phyloP scores from a whole-genome alignment of 2,329 filamentous ascomycete species.

The Herpotrichia juniperi region DNA sequence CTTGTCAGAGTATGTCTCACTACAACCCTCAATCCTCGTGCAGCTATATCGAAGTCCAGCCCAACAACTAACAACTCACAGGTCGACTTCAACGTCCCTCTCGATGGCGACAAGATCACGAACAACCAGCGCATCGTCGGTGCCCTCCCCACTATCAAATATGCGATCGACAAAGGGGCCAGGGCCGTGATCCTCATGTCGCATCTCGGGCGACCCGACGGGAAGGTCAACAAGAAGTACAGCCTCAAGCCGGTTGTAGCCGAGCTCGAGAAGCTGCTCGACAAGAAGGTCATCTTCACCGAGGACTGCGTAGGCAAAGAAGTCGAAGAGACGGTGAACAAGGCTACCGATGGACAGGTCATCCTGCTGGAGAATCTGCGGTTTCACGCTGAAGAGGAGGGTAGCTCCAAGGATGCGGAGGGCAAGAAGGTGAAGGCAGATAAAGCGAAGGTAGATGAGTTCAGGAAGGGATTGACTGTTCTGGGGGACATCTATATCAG shows the following conservation, averaged over 20 bases:
- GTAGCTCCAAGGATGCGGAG: constrained; percentile 88
- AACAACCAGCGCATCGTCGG: constrained; percentile 99
- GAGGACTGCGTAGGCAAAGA: constrained; percentile 89
- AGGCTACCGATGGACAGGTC: constrained; percentile 79
- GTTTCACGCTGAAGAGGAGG: constrained; percentile 98
- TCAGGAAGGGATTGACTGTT: constrained; percentile 92
- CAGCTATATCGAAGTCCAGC: constrained; percentile 1
- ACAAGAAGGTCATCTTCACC: constrained; percentile 84
- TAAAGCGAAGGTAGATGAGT: constrained; percentile 87
- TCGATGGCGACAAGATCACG: constrained; percentile 91
- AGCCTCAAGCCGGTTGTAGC: constrained; percentile 89
- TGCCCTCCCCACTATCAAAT: constrained; percentile 92
- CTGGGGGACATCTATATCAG: constrained; percentile 97
- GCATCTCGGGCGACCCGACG: constrained; percentile 94
- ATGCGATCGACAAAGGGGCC: constrained; percentile 86
- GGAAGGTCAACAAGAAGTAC: constrained; percentile 89
- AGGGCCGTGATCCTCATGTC: constrained; percentile 97
- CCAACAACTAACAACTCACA: constrained; percentile 45
- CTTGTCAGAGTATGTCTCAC: constrained; percentile 81
- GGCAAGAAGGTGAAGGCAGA: constrained; percentile 99
- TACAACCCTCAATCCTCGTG: constrained; percentile 9
- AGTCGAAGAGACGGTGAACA: constrained; percentile 87
- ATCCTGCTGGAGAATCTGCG: constrained; percentile 96
- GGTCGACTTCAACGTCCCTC: constrained; percentile 99
- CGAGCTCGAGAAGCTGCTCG: constrained; percentile 88